Evolutionary conservation across 257 asterid genomes (phyloP).

Genomic region (Solanum lignicaule): DNA sequence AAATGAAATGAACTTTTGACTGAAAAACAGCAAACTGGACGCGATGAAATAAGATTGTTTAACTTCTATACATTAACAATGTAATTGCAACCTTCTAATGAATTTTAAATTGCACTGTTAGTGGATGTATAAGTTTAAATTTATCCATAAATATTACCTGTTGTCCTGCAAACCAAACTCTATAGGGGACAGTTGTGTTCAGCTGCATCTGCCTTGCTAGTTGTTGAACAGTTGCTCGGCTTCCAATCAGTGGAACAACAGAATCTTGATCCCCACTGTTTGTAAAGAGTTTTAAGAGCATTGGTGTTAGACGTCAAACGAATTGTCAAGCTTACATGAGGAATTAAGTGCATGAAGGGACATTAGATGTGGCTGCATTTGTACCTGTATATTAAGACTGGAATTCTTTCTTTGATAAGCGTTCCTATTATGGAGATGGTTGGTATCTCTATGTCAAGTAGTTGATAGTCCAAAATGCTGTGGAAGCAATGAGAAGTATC

Average conservation of each 20-base stretch:
- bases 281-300: neutral
- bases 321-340: neutral
- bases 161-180: constrained; percentile 56
- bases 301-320: neutral
- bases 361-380: neutral
- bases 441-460: constrained; percentile 55
- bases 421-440: constrained; percentile 41
- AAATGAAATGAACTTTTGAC: neutral
- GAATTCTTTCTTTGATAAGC: constrained; percentile 40
- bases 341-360: neutral
- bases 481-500: neutral
- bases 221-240: constrained; percentile 33
- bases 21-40: neutral
- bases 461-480: constrained; percentile 53
- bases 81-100: neutral
- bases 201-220: constrained; percentile 37
- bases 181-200: constrained; percentile 44
- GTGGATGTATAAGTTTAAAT: neutral
- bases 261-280: constrained; percentile 80
- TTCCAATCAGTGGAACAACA: constrained; percentile 59
- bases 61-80: neutral
- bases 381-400: constrained; percentile 59
- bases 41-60: neutral
- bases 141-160: constrained; percentile 22
- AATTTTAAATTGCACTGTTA: neutral